Percentiles rank a stretch among this genome's conserved stretches.
Evolutionary conservation across 2,329 filamentous ascomycete genomes (phyloP).

Genomic region (Penicillium rolfsii): DNA sequence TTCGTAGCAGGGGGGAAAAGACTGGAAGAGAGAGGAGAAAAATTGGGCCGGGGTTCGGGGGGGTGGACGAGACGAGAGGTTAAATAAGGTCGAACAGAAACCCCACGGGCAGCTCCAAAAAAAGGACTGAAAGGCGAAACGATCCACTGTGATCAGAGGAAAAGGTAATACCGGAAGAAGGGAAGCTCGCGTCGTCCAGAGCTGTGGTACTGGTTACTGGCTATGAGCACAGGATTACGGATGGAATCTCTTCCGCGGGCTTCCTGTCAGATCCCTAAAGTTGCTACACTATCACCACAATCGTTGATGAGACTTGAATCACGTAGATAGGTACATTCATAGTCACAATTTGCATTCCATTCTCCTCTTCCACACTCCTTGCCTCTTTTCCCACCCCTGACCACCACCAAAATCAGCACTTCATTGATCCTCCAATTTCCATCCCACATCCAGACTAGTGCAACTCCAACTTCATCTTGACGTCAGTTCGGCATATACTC

Average conservation of each 20-base stretch:
- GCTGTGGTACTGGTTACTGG: not conserved
- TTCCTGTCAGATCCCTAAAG: not conserved
- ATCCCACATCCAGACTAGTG: not conserved
- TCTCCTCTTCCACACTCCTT: not conserved
- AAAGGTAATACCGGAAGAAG: slow-evolving; percentile 17
- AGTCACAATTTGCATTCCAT: too few species aligned
- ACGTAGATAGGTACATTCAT: not conserved
- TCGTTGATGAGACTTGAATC: not conserved
- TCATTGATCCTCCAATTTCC: not conserved
- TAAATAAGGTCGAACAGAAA: slow-evolving; percentile 11
- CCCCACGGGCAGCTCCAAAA: slow-evolving; percentile 16
- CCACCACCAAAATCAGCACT: not conserved
- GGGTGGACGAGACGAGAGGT: slow-evolving; percentile 13
- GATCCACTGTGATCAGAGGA: not conserved
- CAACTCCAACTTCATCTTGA: slow-evolving; percentile 23
- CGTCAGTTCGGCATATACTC: slow-evolving; percentile 34
- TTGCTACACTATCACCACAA: not conserved
- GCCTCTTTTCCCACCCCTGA: not conserved
- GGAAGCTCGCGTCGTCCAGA: slow-evolving; percentile 6
- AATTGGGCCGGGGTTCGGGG: slow-evolving; percentile 3
- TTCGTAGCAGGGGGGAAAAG: slow-evolving; percentile 11
- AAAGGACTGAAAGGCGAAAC: not conserved
- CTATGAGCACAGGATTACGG: not conserved
- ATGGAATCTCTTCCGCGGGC: slow-evolving; percentile 13
- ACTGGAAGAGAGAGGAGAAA: slow-evolving; percentile 12